Evolutionary conservation across 2,329 filamentous ascomycete genomes (phyloP).

Genomic region (Myriosclerotinia scirpicola): DNA sequence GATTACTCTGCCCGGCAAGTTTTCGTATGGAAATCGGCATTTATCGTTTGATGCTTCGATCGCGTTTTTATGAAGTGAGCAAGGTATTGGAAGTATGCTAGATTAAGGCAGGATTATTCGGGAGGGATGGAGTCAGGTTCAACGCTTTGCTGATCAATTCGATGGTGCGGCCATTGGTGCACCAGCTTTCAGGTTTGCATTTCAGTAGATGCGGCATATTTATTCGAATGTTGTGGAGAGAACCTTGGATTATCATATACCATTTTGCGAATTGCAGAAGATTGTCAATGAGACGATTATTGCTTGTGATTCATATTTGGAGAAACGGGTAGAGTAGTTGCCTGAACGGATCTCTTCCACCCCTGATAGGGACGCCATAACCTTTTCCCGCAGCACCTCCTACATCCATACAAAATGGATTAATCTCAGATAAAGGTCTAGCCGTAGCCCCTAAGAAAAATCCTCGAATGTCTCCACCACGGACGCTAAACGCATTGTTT

Average conservation of each 20-base stretch:
- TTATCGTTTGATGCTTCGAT: too few species aligned
- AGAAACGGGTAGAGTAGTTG: constrained; percentile 54
- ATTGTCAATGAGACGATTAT: constrained; percentile 56
- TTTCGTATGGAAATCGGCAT: too few species aligned
- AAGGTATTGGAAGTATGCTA: too few species aligned
- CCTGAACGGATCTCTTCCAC: constrained; percentile 48
- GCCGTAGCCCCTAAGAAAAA: too few species aligned
- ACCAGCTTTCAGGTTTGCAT: constrained; percentile 49
- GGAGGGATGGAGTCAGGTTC: constrained; percentile 50
- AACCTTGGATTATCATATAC: constrained; percentile 46
- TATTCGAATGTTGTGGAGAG: constrained; percentile 44
- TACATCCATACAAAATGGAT: constrained; percentile 31
- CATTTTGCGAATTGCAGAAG: constrained; percentile 49
- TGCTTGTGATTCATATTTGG: constrained; percentile 54
- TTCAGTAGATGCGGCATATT: constrained; percentile 48
- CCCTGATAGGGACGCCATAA: constrained; percentile 49
- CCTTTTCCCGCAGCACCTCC: constrained; percentile 42
- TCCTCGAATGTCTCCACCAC: too few species aligned
- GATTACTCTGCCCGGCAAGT: too few species aligned
- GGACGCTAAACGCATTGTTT: too few species aligned
- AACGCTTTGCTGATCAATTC: constrained; percentile 45
- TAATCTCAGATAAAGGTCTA: constrained; percentile 37
- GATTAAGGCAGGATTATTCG: too few species aligned
- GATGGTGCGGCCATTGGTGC: constrained; percentile 50
- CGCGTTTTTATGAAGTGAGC: too few species aligned